Evolutionary conservation across 208 protist species (phyloP).

Genomic region (Trypanosoma melophagium): DNA sequence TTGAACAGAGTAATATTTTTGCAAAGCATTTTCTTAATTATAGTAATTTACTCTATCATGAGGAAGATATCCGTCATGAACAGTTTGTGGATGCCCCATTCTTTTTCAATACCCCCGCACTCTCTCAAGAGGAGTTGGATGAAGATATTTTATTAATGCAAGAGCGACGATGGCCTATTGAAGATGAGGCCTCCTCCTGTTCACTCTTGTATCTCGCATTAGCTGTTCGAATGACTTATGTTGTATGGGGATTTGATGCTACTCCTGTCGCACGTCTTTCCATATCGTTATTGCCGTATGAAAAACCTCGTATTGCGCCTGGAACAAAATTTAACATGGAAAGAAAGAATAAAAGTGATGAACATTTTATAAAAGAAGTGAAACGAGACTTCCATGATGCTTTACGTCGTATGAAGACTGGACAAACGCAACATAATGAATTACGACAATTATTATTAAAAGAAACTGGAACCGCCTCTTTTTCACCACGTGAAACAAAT

Average conservation of each 20-base stretch:
- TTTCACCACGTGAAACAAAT: background rate
- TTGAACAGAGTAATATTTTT: conserved; percentile 44
- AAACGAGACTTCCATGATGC: conserved; percentile 20
- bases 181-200: conserved; percentile 71
- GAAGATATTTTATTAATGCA: conserved; percentile 5
- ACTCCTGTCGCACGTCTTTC: conserved; percentile 17
- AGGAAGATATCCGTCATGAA: conserved; percentile 66
- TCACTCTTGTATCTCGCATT: conserved; percentile 69
- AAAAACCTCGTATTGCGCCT: background rate
- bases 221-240: conserved; percentile 72
- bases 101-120: conserved; percentile 45
- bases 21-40: conserved; percentile 75
- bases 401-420: conserved; percentile 5
- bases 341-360: background rate
- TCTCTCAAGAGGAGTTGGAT: conserved; percentile 17
- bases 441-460: background rate
- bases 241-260: conserved; percentile 67
- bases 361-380: conserved; percentile 14
- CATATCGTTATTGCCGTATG: conserved; percentile 1
- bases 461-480: background rate
- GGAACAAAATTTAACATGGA: background rate
- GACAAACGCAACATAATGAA: conserved; percentile 12
- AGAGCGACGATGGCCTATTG: conserved; percentile 45
- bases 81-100: conserved; percentile 79
- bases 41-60: conserved; percentile 55